Conservation (phyloP, 2,329 filamentous ascomycete genomes). For the Delphinella strobiligena region DNA sequence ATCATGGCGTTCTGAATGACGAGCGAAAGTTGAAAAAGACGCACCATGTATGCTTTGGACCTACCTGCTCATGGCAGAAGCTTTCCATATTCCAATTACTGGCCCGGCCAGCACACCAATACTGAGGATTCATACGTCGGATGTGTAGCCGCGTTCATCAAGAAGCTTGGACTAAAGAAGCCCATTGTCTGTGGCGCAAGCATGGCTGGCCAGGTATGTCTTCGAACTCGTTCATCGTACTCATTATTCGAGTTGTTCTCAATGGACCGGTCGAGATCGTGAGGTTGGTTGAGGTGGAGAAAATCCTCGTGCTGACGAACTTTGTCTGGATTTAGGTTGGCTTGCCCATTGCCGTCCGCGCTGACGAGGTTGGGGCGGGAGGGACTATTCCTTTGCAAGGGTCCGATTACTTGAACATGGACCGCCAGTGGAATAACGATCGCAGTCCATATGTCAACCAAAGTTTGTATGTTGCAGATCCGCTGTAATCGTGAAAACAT, state of each 20-base stretch:
- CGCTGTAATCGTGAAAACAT: slow-evolving; percentile 8
- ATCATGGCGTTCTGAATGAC: slow-evolving; percentile 42
- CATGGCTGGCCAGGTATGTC: slow-evolving; percentile 36
- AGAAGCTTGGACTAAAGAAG: slow-evolving; percentile 30
- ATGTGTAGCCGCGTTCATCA: slow-evolving; percentile 33
- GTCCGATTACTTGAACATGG: slow-evolving; percentile 30
- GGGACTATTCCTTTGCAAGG: slow-evolving; percentile 37
- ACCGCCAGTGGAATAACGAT: slow-evolving; percentile 32
- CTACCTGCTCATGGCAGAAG: slow-evolving; percentile 37
- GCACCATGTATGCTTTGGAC: slow-evolving; percentile 32
- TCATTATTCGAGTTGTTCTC: no score
- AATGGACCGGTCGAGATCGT: no score
- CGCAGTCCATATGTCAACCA: slow-evolving; percentile 37
- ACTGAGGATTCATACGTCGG: slow-evolving; percentile 20
- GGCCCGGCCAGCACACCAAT: slow-evolving; percentile 35
- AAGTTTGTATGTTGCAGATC: slow-evolving; percentile 34
- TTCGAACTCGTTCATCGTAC: no score
- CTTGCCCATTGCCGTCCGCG: slow-evolving; percentile 34
- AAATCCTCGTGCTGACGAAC: no score
- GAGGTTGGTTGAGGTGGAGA: no score
- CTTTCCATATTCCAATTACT: slow-evolving; percentile 32
- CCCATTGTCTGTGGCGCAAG: slow-evolving; percentile 38
- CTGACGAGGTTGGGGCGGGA: slow-evolving; percentile 34
- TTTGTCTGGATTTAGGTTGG: slow-evolving; percentile 20
- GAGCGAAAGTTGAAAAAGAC: slow-evolving; percentile 34